Evolutionary conservation across 2,329 filamentous ascomycete species (phyloP).

Genomic region (Aspergillus sp.): DNA sequence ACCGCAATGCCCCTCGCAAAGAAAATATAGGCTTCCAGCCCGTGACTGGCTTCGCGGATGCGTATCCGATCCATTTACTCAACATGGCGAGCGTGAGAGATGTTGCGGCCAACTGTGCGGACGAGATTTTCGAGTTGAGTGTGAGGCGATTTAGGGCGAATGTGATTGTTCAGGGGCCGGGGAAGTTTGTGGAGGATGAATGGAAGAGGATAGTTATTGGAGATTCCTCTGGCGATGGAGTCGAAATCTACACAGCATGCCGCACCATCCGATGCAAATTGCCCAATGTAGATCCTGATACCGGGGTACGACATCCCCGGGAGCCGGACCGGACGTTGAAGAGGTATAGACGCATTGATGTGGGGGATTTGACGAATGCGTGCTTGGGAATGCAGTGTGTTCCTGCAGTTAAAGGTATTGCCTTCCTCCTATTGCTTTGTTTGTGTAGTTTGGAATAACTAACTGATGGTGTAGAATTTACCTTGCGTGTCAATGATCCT

Average conservation of each 20-base stretch:
- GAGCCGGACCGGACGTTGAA: slow-evolving; percentile 55
- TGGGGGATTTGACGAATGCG: slow-evolving; percentile 50
- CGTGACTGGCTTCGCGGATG: slow-evolving; percentile 58
- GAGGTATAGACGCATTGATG: slow-evolving; percentile 53
- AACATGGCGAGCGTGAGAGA: slow-evolving; percentile 57
- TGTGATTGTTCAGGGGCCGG: slow-evolving; percentile 56
- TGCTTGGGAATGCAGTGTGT: slow-evolving; percentile 58
- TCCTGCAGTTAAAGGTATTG: slow-evolving; percentile 30
- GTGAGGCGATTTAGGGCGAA: slow-evolving; percentile 61
- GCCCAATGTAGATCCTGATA: slow-evolving; percentile 60
- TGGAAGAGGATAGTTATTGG: slow-evolving; percentile 54
- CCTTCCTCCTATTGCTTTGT: not conserved
- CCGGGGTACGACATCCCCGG: slow-evolving; percentile 49
- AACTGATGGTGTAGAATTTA: slow-evolving; percentile 29
- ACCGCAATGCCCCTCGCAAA: slow-evolving; percentile 56
- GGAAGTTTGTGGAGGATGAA: slow-evolving; percentile 57
- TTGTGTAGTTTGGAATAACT: not conserved
- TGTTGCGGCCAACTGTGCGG: slow-evolving; percentile 46
- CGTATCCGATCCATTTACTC: slow-evolving; percentile 60
- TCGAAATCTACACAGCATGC: slow-evolving; percentile 52
- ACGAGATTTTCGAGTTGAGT: slow-evolving; percentile 46
- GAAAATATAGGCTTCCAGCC: slow-evolving; percentile 55
- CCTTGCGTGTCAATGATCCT: slow-evolving; percentile 41
- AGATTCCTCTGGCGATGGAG: slow-evolving; percentile 13
- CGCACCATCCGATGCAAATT: slow-evolving; percentile 61